A percentile compares a stretch with the other conserved stretches of the same genome.
Conservation (phyloP, 2,329 filamentous ascomycete genomes). For the Hypoxylon sp. region DNA sequence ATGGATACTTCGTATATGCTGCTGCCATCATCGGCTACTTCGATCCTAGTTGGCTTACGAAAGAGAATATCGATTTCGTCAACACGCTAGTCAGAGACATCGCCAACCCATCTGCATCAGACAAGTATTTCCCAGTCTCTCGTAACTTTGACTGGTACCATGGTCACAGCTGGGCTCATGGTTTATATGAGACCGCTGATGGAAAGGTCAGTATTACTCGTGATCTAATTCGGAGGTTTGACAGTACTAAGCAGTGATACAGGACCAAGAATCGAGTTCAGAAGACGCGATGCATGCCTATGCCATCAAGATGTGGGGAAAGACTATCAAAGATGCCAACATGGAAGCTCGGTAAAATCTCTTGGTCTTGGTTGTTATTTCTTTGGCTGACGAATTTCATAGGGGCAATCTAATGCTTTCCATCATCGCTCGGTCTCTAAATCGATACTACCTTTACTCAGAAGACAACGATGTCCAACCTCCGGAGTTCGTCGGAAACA, state of each 20-base stretch:
- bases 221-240: not conserved
- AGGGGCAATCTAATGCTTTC: conserved; percentile 84
- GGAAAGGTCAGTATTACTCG: conserved; percentile 64
- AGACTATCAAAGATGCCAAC: conserved; percentile 74
- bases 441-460: conserved; percentile 83
- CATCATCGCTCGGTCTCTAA: conserved; percentile 76
- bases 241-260: conserved; percentile 10
- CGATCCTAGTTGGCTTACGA: conserved; percentile 75
- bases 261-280: conserved; percentile 83
- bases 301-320: conserved; percentile 94
- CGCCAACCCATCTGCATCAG: conserved; percentile 76
- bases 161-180: conserved; percentile 93
- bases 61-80: conserved; percentile 78
- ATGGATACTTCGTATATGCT: conserved; percentile 88
- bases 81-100: conserved; percentile 84
- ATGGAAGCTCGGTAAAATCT: conserved; percentile 74
- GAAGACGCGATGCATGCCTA: conserved; percentile 91
- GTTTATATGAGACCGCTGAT: conserved; percentile 73
- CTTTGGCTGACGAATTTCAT: conserved; percentile 10
- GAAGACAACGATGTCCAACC: conserved; percentile 76
- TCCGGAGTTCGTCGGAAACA: conserved; percentile 80
- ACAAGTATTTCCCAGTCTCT: conserved; percentile 81
- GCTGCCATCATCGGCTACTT: conserved; percentile 84
- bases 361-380: not conserved
- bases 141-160: conserved; percentile 93